Evolutionary conservation across 257 asterid genomes (phyloP), one percentile per base, ranked within the genome.

Genomic region (Ilex aquifolium): DNA sequence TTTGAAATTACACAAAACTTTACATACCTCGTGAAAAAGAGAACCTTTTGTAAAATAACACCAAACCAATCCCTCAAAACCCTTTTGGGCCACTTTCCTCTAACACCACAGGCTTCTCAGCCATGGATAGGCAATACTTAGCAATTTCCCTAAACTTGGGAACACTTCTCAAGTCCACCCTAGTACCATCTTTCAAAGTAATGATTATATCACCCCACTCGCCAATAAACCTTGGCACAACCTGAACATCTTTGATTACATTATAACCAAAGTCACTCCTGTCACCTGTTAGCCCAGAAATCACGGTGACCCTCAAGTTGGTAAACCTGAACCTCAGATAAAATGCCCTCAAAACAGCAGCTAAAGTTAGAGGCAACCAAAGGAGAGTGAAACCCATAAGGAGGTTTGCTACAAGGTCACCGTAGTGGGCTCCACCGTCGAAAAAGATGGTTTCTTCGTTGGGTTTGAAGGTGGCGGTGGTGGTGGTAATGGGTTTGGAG

Each of bases 341-440:
- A 72, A 92, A 92, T 0, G 87, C 96, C 67, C 99, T 71, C 56
- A 89, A 65, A 6, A 90, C 95, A 13, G 99, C 89, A 21, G 99
- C 99, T 29, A 87, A 72, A 0, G 95, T 82, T 46, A 92, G 60
- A 42, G 97, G 99, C 67, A 92, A 81, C 99, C 99, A 92, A 10
- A 92, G 64, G 2, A 92, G 96, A 30, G 97, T 92, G 80, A 92
- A 89, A 12, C 99, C 99, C 78, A 92, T 77, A 4, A 92, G 42
- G 6, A 92, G 87, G 75, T 92, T 92, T 9, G 97, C 97, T 60
- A 83, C 56, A 9, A 92, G 95, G 86, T 92, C 99, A 3, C 99
- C 99, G 70, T 89, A 92, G 79, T 89, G 99, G 14, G 99, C 95
- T 4, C 99, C 99, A 39, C 99, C 99, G 71, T 92, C 95, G 79